These are phyloP conservation scores for Fusarium keratoplasticum DNA, from an alignment of 2,329 filamentous ascomycete species.

Conservation along the genomic window DNA sequence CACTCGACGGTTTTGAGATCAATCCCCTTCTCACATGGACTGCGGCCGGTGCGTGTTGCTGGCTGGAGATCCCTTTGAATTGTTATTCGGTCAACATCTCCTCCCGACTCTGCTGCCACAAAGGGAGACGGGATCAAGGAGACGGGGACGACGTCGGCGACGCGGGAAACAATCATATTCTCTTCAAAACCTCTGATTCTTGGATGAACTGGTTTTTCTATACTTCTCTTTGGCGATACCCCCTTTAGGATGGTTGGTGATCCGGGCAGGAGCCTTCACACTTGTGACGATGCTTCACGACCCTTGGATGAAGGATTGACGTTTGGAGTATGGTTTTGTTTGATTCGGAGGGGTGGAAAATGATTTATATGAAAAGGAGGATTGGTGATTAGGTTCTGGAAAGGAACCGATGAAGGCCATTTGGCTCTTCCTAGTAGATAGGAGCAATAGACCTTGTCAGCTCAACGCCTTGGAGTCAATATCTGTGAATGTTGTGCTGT, in stretches of 20 bases:
- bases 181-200: constrained; percentile 41
- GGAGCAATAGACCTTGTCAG: constrained; percentile 39
- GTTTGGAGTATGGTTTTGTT: constrained; percentile 46
- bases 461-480: constrained; percentile 2
- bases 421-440: constrained; percentile 38
- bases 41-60: constrained; percentile 32
- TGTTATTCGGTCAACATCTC: constrained; percentile 41
- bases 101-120: constrained; percentile 41
- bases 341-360: constrained; percentile 44
- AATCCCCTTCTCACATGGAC: constrained; percentile 21
- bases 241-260: constrained; percentile 45
- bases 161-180: constrained; percentile 39
- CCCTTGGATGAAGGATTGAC: constrained; percentile 43
- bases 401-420: constrained; percentile 37
- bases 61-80: constrained; percentile 38
- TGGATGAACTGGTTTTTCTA: constrained; percentile 41
- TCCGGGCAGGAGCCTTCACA: constrained; percentile 13
- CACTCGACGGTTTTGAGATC: constrained; percentile 40
- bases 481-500: neutral
- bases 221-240: constrained; percentile 51
- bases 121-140: constrained; percentile 36
- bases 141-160: constrained; percentile 42
- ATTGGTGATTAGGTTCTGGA: constrained; percentile 40
- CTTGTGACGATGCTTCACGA: neutral
- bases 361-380: constrained; percentile 41